phyloP scores from a whole-genome alignment of 2,329 filamentous ascomycete genomes.

The Claviceps arundinis region DNA sequence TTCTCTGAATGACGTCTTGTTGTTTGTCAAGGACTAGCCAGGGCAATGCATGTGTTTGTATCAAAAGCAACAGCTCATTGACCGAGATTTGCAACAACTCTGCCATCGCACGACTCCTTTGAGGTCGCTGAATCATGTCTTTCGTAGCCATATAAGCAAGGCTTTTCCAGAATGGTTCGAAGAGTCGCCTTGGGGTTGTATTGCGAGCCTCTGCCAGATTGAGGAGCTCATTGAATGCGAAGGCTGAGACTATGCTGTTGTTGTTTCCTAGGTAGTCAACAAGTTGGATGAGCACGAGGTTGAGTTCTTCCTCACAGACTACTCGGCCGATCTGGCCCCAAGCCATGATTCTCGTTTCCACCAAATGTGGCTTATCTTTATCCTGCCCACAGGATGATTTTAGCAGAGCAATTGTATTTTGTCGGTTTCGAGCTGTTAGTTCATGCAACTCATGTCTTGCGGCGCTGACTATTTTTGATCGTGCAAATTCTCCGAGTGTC shows the following conservation, averaged over 20 bases:
- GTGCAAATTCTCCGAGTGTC: constrained; percentile 53
- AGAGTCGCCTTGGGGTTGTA: constrained; percentile 52
- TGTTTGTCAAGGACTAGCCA: constrained; percentile 72
- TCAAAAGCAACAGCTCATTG: constrained; percentile 57
- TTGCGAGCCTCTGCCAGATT: constrained; percentile 55
- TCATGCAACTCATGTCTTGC: constrained; percentile 7
- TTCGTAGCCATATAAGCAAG: constrained; percentile 73
- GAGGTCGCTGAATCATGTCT: constrained; percentile 67
- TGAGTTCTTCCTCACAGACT: constrained; percentile 70
- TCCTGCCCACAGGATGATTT: constrained; percentile 59
- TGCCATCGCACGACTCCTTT: constrained; percentile 66
- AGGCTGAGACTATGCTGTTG: constrained; percentile 65
- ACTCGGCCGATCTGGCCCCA: constrained; percentile 74
- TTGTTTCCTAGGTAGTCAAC: constrained; percentile 77
- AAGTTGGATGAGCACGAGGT: constrained; percentile 70
- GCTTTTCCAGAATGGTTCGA: constrained; percentile 80
- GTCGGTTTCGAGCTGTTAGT: constrained; percentile 35
- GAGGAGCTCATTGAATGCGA: constrained; percentile 72
- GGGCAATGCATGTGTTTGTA: constrained; percentile 73
- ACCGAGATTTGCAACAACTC: constrained; percentile 69
- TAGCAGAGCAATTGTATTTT: constrained; percentile 56
- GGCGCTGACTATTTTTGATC: constrained; percentile 10
- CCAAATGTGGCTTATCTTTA: constrained; percentile 41
- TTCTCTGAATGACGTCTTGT: constrained; percentile 64
- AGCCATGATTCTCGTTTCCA: constrained; percentile 75